Evolutionary conservation across 164 flowering plant genomes (phyloP), one percentile per base, ranked within the genome.

Genomic region (Liriodendron chinense): DNA sequence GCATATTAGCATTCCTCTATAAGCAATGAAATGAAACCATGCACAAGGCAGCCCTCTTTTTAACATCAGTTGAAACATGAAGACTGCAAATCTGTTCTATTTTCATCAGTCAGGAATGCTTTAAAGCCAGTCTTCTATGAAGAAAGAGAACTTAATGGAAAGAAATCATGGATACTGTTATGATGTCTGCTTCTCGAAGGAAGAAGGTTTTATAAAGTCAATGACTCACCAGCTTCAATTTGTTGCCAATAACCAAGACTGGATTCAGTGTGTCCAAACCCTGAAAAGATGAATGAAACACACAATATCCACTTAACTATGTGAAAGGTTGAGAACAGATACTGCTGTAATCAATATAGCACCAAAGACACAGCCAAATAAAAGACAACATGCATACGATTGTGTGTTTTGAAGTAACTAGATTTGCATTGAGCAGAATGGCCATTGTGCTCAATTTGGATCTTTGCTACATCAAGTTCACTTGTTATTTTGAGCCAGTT

Each of bases 191-290:
- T 25, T 67, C n/a, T 26, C 43, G 14, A 28, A 67, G 47, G n/a
- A 25, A 67, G 28, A 12, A 25, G 43, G 16, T 28, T 67, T 28
- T 6, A n/a, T 22, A 23, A 65, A 65, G 34, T 9, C 23, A 7
- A 14, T 7, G 59, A 79, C 90, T 80, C 75, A 92, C 97, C 91
- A 92, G 85, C 80, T 88, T 89, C 73, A 89, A 47, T 61, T 81
- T 91, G 77, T 84, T 79, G 34, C 81, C 91, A 47, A 92, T 87
- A 7, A 77, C 72, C 87, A 92, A 72, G 9, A 73, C n/a, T 9
- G 76, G 78, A 34, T 78, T 74, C 61, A 53, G 22, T 49, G 78
- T 78, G 43, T 81, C 71, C 69, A 75, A 72, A 21, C 76, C 80
- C 77, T 80, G 66, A 21, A 73, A 49, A 65, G 9, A 72, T 47